A percentile compares a stretch with the other conserved stretches of the same genome.
These are phyloP conservation scores for Helotiales sp. DNA, from an alignment of 2,329 filamentous ascomycete genomes.

Conservation along the genomic window DNA sequence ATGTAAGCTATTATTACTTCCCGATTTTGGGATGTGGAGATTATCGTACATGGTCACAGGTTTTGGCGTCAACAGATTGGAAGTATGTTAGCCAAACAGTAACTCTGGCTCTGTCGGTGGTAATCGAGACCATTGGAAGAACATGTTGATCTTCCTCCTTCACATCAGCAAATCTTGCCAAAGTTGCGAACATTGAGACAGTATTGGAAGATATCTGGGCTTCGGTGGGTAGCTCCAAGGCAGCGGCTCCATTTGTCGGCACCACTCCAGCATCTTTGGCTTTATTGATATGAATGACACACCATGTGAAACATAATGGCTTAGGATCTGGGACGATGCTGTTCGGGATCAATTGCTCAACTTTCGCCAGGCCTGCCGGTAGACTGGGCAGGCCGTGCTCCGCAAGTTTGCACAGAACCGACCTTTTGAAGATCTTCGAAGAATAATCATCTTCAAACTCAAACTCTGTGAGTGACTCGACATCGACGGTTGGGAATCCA, in stretches of 20 bases:
- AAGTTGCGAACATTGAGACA: constrained; percentile 6
- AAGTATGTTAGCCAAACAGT: constrained; percentile 9
- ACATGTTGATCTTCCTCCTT: constrained; percentile 9
- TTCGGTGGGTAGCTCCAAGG: not conserved
- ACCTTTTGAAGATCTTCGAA: too few species aligned
- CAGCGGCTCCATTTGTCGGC: not conserved
- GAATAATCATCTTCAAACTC: too few species aligned
- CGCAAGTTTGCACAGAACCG: too few species aligned
- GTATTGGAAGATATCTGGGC: not conserved
- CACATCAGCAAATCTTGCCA: constrained; percentile 8
- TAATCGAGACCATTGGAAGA: constrained; percentile 11
- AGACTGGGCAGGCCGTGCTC: too few species aligned
- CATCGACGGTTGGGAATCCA: too few species aligned
- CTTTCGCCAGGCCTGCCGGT: too few species aligned
- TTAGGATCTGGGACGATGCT: too few species aligned
- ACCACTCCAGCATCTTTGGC: not conserved
- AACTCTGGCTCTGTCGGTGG: not conserved
- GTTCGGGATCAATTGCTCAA: too few species aligned
- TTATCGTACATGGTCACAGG: constrained; percentile 8
- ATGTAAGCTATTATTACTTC: not conserved
- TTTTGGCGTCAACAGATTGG: not conserved
- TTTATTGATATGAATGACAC: not conserved
- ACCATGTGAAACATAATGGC: too few species aligned
- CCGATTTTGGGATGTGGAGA: not conserved
- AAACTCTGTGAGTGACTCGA: too few species aligned